These are phyloP conservation scores for Apiospora sp. DNA, from an alignment of 2,329 filamentous ascomycete genomes.

Conservation along the genomic window DNA sequence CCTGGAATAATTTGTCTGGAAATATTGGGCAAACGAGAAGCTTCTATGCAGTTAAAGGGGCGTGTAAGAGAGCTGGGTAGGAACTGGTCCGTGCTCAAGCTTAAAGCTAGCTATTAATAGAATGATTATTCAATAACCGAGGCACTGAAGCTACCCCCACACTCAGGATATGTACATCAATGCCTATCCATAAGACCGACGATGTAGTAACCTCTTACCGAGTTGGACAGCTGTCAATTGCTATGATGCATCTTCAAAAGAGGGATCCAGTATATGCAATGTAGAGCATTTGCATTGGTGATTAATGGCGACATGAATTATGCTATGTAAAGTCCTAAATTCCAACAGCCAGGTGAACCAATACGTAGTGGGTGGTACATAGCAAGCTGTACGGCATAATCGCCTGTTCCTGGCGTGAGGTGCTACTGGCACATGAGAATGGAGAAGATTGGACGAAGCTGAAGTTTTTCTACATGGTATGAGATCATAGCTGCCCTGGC, in stretches of 20 bases:
- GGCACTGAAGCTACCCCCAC: background rate
- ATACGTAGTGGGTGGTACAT: background rate
- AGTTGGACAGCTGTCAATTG: no score
- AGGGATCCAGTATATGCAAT: background rate
- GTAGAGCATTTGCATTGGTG: background rate
- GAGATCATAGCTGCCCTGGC: background rate
- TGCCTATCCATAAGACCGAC: background rate
- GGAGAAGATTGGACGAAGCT: background rate
- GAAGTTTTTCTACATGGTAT: background rate
- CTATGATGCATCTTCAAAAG: no score
- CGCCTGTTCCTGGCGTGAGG: background rate
- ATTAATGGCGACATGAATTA: background rate
- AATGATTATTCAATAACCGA: background rate
- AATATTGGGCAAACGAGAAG: background rate
- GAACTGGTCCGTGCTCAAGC: background rate
- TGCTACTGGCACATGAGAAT: background rate
- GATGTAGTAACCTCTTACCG: no score
- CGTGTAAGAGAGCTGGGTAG: fast-evolving
- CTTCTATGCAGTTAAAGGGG: background rate
- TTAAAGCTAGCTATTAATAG: background rate
- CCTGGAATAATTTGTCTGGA: background rate
- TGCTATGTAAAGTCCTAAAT: background rate
- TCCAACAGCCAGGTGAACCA: background rate
- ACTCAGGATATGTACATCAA: background rate
- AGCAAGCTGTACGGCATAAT: background rate